Conservation (phyloP, 2,329 filamentous ascomycete species). For the Pseudocercospora cruenta region DNA sequence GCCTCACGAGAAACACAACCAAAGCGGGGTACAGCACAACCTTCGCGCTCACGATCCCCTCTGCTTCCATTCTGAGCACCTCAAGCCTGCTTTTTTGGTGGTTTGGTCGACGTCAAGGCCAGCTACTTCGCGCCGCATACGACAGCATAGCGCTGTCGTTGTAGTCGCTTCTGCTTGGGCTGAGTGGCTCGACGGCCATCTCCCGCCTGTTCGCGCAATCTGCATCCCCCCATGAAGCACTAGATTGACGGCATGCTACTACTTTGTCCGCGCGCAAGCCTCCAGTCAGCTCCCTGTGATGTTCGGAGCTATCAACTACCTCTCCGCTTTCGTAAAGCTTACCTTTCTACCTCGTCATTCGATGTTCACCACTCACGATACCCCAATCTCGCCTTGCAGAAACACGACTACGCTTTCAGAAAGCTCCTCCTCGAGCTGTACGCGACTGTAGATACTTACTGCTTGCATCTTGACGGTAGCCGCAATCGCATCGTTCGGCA, state of each 20-base stretch:
- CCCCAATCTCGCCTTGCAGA: constrained; percentile 10
- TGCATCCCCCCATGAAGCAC: constrained; percentile 16
- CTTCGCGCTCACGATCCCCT: constrained; percentile 18
- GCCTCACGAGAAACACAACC: constrained; percentile 8
- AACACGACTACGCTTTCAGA: constrained; percentile 8
- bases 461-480: constrained; percentile 11
- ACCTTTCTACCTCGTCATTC: constrained; percentile 29
- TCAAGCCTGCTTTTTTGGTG: constrained; percentile 25
- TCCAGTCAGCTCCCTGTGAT: constrained; percentile 28
- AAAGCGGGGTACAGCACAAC: constrained; percentile 16
- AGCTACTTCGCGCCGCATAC: constrained; percentile 27
- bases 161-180: constrained; percentile 10
- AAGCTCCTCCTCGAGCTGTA: constrained; percentile 12
- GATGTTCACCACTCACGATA: constrained; percentile 21
- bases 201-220: constrained; percentile 19
- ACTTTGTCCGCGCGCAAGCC: constrained; percentile 22
- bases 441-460: constrained; percentile 17
- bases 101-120: constrained; percentile 27
- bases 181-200: constrained; percentile 10
- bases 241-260: constrained; percentile 24
- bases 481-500: constrained; percentile 18
- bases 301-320: constrained; percentile 28
- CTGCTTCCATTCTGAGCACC: constrained; percentile 15
- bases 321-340: constrained; percentile 32
- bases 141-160: constrained; percentile 19